Evolutionary conservation across 2,329 filamentous ascomycete genomes (phyloP), one percentile per base, ranked within the genome.

Genomic region (Cylindrodendrum hubeiense): DNA sequence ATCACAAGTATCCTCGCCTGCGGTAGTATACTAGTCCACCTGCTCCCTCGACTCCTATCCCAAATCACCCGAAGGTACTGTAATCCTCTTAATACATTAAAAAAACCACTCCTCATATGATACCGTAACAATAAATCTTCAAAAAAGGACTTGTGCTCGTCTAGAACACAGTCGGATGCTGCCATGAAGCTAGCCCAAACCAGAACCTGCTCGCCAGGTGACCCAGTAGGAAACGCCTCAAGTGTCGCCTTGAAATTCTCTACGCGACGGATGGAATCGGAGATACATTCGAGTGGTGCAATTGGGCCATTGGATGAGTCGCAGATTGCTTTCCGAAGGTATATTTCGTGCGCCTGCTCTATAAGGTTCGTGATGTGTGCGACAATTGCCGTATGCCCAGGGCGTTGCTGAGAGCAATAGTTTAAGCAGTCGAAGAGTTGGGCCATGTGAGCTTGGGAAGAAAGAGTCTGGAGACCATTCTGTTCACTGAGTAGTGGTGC

Each of bases 301-400:
- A 28, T 5, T 5, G 28, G 41, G 9, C 9, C 5, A 2, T 34
- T n/a, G 1, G 55, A 60, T 3, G 30, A 43, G 10, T 21, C 22
- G 17, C 17, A 30, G 22, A 26, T 22, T 21, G 21, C 91, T 78
- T 94, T 92, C 73, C 97, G 93, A 13, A 97, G 83, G 76, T 93
- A 95, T 58, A 97, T 96, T 4, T 90, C 88, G 5, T 92, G 91
- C 0, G 93, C 93, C 75, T 97, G 93, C 3, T 97, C 87, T 74
- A 91, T 92, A 83, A 97, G 91, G 70, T 96, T 95, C 47, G 90
- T 85, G 74, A 96, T 86, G 44, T 93, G 90, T 3, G 89, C 90
- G 71, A 90, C 91, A 4, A 92, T 87, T 2, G 97, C 80, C 15
- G 90, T 87, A 67, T 92, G 93, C 75, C 97, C 93, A 73, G 96